Evolutionary conservation across 495 filamentous ascomycete species (phyloP).

Genomic region (Podospora tetraspora): DNA sequence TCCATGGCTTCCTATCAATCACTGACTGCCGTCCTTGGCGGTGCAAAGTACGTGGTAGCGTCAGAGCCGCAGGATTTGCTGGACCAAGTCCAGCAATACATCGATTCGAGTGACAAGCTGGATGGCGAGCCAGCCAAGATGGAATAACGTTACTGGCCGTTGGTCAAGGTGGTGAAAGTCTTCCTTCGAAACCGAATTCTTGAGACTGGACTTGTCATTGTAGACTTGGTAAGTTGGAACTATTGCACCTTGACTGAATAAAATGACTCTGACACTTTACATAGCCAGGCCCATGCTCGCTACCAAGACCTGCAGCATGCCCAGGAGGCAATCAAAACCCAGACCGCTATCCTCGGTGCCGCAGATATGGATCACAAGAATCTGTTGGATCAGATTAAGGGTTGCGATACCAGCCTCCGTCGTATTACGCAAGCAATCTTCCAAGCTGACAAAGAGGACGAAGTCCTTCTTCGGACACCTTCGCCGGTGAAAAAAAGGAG

Average conservation of each 20-base stretch:
- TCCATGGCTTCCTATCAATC: slow-evolving; percentile 34
- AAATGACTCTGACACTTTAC: background rate
- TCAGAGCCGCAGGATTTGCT: slow-evolving; percentile 25
- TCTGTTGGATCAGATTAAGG: background rate
- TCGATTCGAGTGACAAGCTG: slow-evolving; percentile 34
- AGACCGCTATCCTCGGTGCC: background rate
- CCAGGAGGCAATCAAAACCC: background rate
- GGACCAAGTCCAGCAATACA: slow-evolving; percentile 20
- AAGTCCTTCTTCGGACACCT: slow-evolving; percentile 33
- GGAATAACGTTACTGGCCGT: slow-evolving; percentile 61
- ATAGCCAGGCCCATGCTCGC: slow-evolving; percentile 41
- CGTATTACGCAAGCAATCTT: background rate
- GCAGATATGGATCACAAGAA: background rate
- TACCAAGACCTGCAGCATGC: slow-evolving; percentile 1
- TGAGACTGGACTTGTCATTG: slow-evolving; percentile 57
- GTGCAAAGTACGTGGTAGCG: slow-evolving; percentile 37
- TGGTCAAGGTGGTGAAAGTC: slow-evolving; percentile 60
- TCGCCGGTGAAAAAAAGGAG: slow-evolving; percentile 33
- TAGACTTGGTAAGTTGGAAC: slow-evolving; percentile 50
- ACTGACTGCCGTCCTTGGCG: slow-evolving; percentile 46
- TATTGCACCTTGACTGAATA: background rate
- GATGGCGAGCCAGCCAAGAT: slow-evolving; percentile 28
- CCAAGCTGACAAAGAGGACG: background rate
- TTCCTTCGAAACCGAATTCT: slow-evolving; percentile 53
- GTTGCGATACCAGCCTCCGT: background rate